Evolutionary conservation across 2,329 filamentous ascomycete species (phyloP).

Genomic region (Ampelomyces quisqualis): DNA sequence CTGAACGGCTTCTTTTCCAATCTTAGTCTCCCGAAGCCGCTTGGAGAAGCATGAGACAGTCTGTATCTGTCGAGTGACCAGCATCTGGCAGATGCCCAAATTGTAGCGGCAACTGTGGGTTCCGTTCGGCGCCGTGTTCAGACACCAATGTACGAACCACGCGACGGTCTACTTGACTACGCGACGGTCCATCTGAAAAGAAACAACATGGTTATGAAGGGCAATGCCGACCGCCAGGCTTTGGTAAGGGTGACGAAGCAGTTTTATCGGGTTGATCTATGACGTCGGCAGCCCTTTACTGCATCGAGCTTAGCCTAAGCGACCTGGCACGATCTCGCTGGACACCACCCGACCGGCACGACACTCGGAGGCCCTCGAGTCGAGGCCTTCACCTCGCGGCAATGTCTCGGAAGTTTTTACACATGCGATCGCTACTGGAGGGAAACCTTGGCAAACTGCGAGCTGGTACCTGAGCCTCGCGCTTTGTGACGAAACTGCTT

Average conservation of each 20-base stretch:
- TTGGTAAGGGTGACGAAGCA: background rate
- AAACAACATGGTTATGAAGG: no score
- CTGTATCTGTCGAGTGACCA: no score
- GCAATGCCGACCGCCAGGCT: no score
- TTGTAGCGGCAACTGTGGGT: no score
- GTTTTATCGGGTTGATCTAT: background rate
- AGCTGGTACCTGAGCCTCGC: no score
- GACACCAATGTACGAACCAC: no score
- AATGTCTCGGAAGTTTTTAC: background rate
- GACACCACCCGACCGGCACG: slow-evolving; percentile 1
- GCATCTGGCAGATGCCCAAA: background rate
- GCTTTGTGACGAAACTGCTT: no score
- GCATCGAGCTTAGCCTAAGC: slow-evolving; percentile 7
- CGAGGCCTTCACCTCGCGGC: background rate
- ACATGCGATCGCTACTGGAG: slow-evolving; percentile 1
- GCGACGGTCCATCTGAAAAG: no score
- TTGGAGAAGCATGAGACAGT: background rate
- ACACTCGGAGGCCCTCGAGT: background rate
- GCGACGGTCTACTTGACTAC: no score
- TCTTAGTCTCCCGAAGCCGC: slow-evolving; percentile 1
- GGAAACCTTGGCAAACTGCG: background rate
- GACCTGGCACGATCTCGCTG: slow-evolving; percentile 4
- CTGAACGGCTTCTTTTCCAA: background rate
- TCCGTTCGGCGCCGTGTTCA: no score
- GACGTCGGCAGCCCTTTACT: slow-evolving; percentile 9